Evolutionary conservation across 2,329 filamentous ascomycete species (phyloP).

Genomic region (Colletotrichum tropicicola): DNA sequence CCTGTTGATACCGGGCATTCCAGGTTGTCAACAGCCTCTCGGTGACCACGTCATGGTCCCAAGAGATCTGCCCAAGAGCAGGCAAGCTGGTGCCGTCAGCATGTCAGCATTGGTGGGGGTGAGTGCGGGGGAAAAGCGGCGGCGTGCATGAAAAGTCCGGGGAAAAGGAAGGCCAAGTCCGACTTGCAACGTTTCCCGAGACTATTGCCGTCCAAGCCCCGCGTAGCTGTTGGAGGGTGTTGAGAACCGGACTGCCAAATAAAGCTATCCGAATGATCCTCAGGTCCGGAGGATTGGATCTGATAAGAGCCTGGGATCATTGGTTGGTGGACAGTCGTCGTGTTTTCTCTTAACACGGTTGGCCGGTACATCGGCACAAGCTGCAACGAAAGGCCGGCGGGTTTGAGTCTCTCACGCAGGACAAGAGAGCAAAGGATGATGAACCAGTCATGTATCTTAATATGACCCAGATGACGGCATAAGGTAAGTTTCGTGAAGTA

Average conservation of each 20-base stretch:
- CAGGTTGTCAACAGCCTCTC: neutral
- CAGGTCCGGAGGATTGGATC: no score
- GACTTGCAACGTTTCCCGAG: neutral
- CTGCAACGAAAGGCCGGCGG: no score
- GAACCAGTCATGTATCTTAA: no score
- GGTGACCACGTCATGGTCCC: neutral
- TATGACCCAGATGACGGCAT: no score
- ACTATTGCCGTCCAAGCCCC: neutral
- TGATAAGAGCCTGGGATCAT: no score
- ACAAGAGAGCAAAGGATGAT: no score
- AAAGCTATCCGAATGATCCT: neutral
- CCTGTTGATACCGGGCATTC: neutral
- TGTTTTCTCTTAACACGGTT: neutral
- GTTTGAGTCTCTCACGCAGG: no score
- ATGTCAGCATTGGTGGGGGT: neutral
- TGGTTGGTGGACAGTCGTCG: neutral
- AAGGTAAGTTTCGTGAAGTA: no score
- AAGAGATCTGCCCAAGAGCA: neutral
- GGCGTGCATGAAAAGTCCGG: constrained; percentile 5
- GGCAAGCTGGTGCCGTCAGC: neutral
- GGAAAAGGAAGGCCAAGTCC: constrained; percentile 8
- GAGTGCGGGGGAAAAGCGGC: constrained; percentile 14
- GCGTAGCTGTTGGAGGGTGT: no score
- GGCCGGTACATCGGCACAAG: neutral
- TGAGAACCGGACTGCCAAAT: neutral